Evolutionary conservation across 768 basidiomycete genomes (phyloP), one percentile per base, ranked within the genome.

Genomic region (Hericium alpestre): DNA sequence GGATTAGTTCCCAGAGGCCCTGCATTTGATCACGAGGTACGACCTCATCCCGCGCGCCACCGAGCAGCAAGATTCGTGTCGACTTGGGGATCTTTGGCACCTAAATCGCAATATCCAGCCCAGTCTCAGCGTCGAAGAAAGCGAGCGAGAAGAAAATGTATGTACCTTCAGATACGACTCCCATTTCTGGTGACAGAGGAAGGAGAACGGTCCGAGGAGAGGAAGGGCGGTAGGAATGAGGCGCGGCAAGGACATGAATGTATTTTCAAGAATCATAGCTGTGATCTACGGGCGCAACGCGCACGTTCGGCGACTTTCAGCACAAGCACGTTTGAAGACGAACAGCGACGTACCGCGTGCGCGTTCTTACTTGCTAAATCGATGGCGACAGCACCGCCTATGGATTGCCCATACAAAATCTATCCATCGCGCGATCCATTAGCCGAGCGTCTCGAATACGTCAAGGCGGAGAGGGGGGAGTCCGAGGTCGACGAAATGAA

Each of bases 341-440:
- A 22, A 1, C 32, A 10, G 32, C 20, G 37, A 68, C 72, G 39
- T 58, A 86, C 90, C 64, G 85, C 80, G 18, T 78, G 69, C 0
- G 86, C 79, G 66, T 93, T 94, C 27, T 79, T 76, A 59, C 84
- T 84, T 0, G 90, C 89, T 18, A 95, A 83, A 70, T 93, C 87
- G 50, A 97, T 87, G 12, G 89, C 79, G 4, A 97, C 93, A 0
- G 93, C 94, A 37, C 95, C 95, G 15, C 95, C 95, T 41, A 96
- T 91, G 10, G 83, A 88, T 66, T 90, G 87, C 1, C 91, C 89
- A 62, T 89, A 93, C 0, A 92, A 67, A 55, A 91, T 76, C 86
- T 87, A 20, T n/a, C 48, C 10, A 25, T 52, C 43, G 43, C n/a
- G 15, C n/a, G 15, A 20, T 15, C 43, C 9, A n/a, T 46, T n/a